Evolutionary conservation across 331 rosid genomes (phyloP).

Genomic region (Malus hybrid): DNA sequence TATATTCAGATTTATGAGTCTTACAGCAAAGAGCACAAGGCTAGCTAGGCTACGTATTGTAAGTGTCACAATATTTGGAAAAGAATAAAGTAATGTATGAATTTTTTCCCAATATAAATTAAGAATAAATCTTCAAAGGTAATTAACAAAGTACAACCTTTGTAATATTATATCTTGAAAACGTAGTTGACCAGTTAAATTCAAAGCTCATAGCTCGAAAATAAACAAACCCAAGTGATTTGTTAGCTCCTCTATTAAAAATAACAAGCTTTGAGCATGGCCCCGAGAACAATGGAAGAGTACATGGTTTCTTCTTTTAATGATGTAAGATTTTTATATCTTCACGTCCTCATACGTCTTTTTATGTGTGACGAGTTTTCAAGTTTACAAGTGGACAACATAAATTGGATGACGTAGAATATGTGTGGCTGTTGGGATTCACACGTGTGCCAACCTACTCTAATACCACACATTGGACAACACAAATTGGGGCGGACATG

Average conservation of each 20-base stretch:
- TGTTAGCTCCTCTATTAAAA: not conserved
- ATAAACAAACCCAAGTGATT: not conserved
- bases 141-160: not conserved
- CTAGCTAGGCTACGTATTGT: not conserved
- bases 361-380: too few species aligned
- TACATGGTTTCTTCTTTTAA: too few species aligned
- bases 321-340: too few species aligned
- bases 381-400: too few species aligned
- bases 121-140: not conserved
- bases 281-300: not conserved
- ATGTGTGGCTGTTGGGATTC: too few species aligned
- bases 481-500: too few species aligned
- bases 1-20: not conserved
- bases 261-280: not conserved
- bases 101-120: not conserved
- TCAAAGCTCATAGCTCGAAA: not conserved
- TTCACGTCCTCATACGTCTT: too few species aligned
- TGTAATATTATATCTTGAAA: too few species aligned
- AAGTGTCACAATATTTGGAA: not conserved
- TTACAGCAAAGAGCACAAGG: not conserved
- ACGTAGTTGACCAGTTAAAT: not conserved
- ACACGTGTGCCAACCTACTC: too few species aligned
- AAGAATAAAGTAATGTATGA: not conserved
- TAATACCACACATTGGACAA: too few species aligned
- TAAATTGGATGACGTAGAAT: rapidly evolving